Percentiles rank a stretch among this genome's conserved stretches.
These are phyloP conservation scores for Canavalia ensiformis DNA, from an alignment of 306 rosid genomes.

Conservation along the genomic window DNA sequence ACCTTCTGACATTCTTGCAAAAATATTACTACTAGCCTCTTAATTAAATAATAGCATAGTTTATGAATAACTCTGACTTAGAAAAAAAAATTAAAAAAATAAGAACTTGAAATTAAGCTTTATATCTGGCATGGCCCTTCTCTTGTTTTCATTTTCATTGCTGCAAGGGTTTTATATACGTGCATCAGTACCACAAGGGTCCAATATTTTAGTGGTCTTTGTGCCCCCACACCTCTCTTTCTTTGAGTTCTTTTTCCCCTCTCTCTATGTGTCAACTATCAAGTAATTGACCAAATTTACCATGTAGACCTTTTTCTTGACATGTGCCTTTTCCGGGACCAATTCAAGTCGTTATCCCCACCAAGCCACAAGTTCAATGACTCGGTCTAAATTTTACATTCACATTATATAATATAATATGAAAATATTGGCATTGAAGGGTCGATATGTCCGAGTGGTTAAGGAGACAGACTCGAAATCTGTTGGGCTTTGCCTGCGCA, in stretches of 20 bases:
- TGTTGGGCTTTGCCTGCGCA: constrained; percentile 62
- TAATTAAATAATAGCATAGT: constrained; percentile 31
- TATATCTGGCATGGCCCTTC: constrained; percentile 50
- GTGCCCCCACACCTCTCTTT: constrained; percentile 9
- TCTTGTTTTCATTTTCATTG: constrained; percentile 48
- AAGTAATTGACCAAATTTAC: constrained; percentile 54
- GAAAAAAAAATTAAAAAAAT: background rate
- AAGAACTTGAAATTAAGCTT: constrained; percentile 53
- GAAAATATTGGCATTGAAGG: too few relatives aligned
- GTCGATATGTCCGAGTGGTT: constrained; percentile 65
- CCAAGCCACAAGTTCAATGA: background rate
- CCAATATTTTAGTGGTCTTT: constrained; percentile 32
- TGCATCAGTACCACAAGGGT: constrained; percentile 42
- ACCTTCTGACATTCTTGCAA: constrained; percentile 67
- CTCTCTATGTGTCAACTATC: constrained; percentile 32
- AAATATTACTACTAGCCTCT: constrained; percentile 24
- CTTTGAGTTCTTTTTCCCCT: background rate
- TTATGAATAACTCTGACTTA: constrained; percentile 14
- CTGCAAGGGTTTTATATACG: constrained; percentile 47
- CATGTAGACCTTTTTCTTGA: constrained; percentile 17
- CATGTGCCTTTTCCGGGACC: constrained; percentile 46
- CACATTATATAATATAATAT: too few relatives aligned
- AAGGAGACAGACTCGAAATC: constrained; percentile 69
- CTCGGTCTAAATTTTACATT: too few relatives aligned
- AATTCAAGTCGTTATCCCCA: constrained; percentile 28